Conservation (phyloP, 163 green algal species). For the Scenedesmus sp. region DNA sequence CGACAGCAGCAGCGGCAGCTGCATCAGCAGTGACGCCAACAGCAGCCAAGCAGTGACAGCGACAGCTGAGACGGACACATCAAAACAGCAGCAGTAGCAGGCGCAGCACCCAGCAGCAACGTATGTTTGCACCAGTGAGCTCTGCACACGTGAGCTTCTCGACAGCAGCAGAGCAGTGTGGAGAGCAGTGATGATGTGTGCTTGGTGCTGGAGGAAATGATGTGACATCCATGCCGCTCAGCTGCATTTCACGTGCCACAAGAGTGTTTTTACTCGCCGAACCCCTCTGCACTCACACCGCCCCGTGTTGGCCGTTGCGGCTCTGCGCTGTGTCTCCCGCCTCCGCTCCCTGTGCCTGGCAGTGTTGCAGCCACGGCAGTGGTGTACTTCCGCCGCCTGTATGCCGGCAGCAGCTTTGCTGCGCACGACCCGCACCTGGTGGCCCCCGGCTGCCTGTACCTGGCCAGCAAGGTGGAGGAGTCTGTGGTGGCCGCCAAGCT, state of each 20-base stretch:
- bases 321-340: background rate
- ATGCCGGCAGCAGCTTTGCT: constrained; percentile 72
- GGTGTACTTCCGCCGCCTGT: constrained; percentile 80
- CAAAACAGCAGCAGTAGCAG: too few relatives aligned
- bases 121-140: too few relatives aligned
- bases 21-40: background rate
- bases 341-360: background rate
- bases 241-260: too few relatives aligned
- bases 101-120: too few relatives aligned
- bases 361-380: constrained; percentile 76
- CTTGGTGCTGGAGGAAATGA: too few relatives aligned
- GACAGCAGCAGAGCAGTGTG: too few relatives aligned
- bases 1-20: background rate
- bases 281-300: too few relatives aligned
- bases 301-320: too few relatives aligned
- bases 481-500: constrained; percentile 77
- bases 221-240: too few relatives aligned
- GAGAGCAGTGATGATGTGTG: too few relatives aligned
- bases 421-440: constrained; percentile 78
- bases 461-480: constrained; percentile 89
- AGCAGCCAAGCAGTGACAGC: background rate
- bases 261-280: too few relatives aligned
- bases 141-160: too few relatives aligned
- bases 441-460: constrained; percentile 81
- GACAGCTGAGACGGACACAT: background rate